A percentile compares a stretch with the other conserved stretches of the same genome.
Conservation (phyloP, 2,329 filamentous ascomycete species). For the Colletotrichum horii region DNA sequence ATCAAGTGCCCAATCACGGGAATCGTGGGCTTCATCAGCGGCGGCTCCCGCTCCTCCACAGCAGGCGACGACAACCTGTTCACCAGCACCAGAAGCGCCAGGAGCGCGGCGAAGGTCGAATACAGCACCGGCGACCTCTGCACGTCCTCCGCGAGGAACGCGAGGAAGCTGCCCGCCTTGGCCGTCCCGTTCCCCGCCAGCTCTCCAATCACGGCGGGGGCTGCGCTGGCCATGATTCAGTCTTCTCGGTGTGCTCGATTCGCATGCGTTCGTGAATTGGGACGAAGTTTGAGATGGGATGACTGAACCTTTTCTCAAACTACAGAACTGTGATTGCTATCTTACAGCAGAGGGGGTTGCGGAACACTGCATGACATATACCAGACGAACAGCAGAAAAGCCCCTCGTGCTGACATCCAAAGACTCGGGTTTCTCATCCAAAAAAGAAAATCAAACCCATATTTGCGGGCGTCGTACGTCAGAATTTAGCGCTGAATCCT, state of each 20-base stretch:
- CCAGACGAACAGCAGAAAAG: neutral
- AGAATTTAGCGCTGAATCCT: neutral
- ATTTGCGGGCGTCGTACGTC: neutral
- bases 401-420: too few relatives aligned
- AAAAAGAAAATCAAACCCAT: neutral
- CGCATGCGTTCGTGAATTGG: neutral
- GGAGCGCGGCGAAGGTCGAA: neutral
- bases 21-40: conserved; percentile 42
- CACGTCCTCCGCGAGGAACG: neutral
- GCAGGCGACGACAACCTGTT: neutral
- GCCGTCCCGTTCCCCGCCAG: neutral
- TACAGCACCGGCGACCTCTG: neutral
- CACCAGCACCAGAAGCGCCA: neutral
- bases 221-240: neutral
- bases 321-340: fast-evolving
- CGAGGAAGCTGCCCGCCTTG: neutral
- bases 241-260: neutral
- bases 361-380: neutral
- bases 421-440: neutral
- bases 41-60: conserved; percentile 44
- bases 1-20: conserved; percentile 53
- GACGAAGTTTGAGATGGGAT: fast-evolving
- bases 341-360: neutral
- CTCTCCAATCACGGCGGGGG: neutral
- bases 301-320: neutral